Conservation (phyloP, 768 basidiomycete genomes). For the Coprinopsis marcescibilis region DNA sequence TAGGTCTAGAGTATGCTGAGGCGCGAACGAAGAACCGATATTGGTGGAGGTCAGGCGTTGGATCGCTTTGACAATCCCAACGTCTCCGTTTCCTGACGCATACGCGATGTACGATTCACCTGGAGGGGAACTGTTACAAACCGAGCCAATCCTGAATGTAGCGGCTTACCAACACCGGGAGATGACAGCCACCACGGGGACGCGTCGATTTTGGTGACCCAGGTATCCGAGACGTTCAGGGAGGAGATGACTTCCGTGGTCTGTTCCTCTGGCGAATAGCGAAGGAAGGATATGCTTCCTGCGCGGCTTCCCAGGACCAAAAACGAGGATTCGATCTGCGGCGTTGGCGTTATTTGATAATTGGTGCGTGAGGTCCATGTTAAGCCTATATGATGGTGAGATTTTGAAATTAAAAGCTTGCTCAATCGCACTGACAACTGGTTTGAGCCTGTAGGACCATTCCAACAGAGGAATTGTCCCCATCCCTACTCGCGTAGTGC, state of each 20-base stretch:
- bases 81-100: constrained; percentile 49
- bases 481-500: constrained; percentile 18
- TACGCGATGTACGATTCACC: constrained; percentile 57
- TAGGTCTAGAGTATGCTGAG: constrained; percentile 29
- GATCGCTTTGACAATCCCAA: constrained; percentile 49
- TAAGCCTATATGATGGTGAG: constrained; percentile 40
- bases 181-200: constrained; percentile 43
- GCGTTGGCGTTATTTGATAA: constrained; percentile 47
- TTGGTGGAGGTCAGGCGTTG: constrained; percentile 34
- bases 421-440: constrained; percentile 37
- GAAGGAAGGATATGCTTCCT: constrained; percentile 55
- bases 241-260: constrained; percentile 22
- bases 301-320: constrained; percentile 66
- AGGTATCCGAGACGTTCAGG: constrained; percentile 42
- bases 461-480: constrained; percentile 16
- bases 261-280: constrained; percentile 20
- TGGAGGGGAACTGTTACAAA: constrained; percentile 19
- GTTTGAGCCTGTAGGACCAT: constrained; percentile 49
- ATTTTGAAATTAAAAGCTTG: not conserved
- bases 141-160: not conserved
- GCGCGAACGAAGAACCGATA: constrained; percentile 22
- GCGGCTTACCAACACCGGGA: constrained; percentile 41
- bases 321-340: constrained; percentile 52
- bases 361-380: constrained; percentile 62
- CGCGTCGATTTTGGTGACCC: constrained; percentile 61